phyloP scores from a whole-genome alignment of 1,139 yeast species.

The Magnusiomyces tetraspermus region DNA sequence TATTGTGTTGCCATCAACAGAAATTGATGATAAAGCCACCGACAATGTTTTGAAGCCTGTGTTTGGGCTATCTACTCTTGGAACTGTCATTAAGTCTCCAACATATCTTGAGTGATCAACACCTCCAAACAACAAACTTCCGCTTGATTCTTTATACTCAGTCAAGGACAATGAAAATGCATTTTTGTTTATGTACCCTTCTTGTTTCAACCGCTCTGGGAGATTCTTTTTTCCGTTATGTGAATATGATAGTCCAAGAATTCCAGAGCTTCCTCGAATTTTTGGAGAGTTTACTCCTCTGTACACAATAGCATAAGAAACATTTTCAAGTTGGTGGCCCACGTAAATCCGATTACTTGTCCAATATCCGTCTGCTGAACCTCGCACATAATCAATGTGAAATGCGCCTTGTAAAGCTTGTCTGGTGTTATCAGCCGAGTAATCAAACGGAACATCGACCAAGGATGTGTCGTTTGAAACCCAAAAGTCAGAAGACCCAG shows the following conservation, averaged over 20 bases:
- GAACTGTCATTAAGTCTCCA: conserved; percentile 36
- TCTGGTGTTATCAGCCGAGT: not conserved
- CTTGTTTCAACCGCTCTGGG: conserved; percentile 40
- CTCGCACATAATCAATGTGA: conserved; percentile 11
- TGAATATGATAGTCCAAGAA: conserved; percentile 10
- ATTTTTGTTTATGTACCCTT: conserved; percentile 38
- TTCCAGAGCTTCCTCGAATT: conserved; percentile 11
- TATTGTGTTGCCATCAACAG: conserved; percentile 43
- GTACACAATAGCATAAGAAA: conserved; percentile 10
- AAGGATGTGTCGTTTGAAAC: conserved; percentile 24
- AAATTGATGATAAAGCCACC: conserved; percentile 4
- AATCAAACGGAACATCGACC: conserved; percentile 4
- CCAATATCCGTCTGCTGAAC: conserved; percentile 12
- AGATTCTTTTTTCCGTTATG: conserved; percentile 29
- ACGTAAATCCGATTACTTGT: conserved; percentile 7
- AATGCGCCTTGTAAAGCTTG: conserved; percentile 4
- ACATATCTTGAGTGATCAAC: conserved; percentile 44
- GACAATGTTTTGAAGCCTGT: conserved; percentile 3
- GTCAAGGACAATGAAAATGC: conserved; percentile 48
- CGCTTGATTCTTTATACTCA: conserved; percentile 35
- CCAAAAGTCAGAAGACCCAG: conserved; percentile 39
- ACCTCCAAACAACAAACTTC: conserved; percentile 50
- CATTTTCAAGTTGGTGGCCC: conserved; percentile 3
- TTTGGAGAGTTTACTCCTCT: conserved; percentile 6
- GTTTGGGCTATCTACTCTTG: conserved; percentile 15